Evolutionary conservation across 768 basidiomycete genomes (phyloP), one percentile per base, ranked within the genome.

Genomic region (Pulveroboletus sp.): DNA sequence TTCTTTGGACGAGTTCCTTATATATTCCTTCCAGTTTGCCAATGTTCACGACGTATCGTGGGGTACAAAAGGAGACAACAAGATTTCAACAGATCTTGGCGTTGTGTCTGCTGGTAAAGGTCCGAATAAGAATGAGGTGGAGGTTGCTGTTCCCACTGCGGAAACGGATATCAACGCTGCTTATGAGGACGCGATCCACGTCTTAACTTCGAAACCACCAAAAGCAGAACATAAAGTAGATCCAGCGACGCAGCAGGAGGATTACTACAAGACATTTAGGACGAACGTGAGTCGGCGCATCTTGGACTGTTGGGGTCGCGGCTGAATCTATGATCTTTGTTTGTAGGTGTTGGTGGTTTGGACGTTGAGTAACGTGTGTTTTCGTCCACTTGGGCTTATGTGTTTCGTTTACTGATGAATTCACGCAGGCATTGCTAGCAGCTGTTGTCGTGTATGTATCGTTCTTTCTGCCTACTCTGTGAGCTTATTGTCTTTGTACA

Each of bases 31-130:
- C 14, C 35, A 88, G 84, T 91, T 92, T 56, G 82, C 89, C 3
- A 92, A 92, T 62, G 88, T 90, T 6, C 88, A 92, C 68, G 93
- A 94, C 50, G 85, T 94, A 10, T 92, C 90, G 5, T 94, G 94
- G 94, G 93, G 94, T 32, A 98, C 91, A 5, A 98, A 95, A 64
- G 95, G 90, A 29, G 91, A 90, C 69, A 94, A 93, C 74, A 94
- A 85, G 61, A 79, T 87, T 37, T 77, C 75, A 45, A 86, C 85
- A 21, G 90, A 94, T 56, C 81, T 98, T 6, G 97, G 95, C 38
- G 85, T 85, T 6, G 88, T 94, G 53, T 78, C 77, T 41, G 75
- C 75, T 2, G 72, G 75, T 31, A 78, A 78, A 49, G 80, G 53
- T 46, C 68, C 69, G 46, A 69, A 85, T 50, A 84, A 84, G 61